Base-by-base conservation (phyloP, 441 rosid species). In the Populus hybrid region DNA sequence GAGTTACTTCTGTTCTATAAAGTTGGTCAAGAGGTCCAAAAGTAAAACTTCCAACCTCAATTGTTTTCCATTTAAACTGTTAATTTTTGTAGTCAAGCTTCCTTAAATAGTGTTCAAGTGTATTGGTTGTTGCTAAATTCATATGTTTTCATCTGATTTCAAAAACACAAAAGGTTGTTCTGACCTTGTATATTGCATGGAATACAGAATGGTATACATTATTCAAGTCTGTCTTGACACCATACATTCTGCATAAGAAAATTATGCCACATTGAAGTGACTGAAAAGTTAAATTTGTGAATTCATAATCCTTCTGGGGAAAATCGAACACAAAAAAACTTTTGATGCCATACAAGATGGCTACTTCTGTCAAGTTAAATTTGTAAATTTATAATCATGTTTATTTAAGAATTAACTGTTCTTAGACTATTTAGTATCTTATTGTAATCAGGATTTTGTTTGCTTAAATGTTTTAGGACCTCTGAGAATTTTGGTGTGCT, bases 1-100 rank as follows among this genome's bases (percentile, higher is more conserved):
- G 97, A 92, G 85, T 71, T 95, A 82, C 84, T 95, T 81, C 80
- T 93, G 80, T 93, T 95, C 89, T 95, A 92, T 81, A 95, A 93
- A 89, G 83, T 92, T 14, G 96, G 99, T 78, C 94, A 87, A 83
- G 98, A 95, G 67, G 88, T 93, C 82, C 94, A 93, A 84, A 92
- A 87, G 98, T 93, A 92, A 53, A 53, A 18, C 61, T 18, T 53
- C 61, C 61, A 53, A 4, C 1, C 61, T 18, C 61, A 16, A 16
- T 18, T 16, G 8, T 53, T 53, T 53, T 1, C 61, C 61, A 97
- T 93, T 53, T 53, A 16, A 53, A 53, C 21, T 53, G 8, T 53
- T 53, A 16, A 18, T 53, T 53, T 53, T 16, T 6, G 9, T 18
- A 53, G 61, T 53, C 21, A 53, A 53, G 61, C n/a, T 18, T 53